Evolutionary conservation across 768 basidiomycete species (phyloP).

Genomic region (Collybiopsis luxurians): DNA sequence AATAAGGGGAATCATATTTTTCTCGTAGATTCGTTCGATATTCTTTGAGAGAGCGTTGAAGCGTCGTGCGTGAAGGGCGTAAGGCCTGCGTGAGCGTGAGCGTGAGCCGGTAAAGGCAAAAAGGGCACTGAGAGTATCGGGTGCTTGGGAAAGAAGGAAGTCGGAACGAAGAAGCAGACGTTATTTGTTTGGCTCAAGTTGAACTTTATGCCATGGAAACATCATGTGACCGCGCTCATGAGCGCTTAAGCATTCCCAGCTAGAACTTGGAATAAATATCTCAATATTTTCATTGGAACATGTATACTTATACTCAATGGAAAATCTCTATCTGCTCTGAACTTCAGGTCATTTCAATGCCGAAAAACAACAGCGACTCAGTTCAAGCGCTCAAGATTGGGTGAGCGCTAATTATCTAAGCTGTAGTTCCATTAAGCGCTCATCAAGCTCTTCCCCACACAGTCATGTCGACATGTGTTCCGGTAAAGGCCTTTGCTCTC

Average conservation of each 20-base stretch:
- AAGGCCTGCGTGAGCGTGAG: slow-evolving; percentile 37
- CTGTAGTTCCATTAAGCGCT: background rate
- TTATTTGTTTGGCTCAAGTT: slow-evolving; percentile 1
- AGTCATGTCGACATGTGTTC: slow-evolving; percentile 6
- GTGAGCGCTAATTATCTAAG: too few relatives aligned
- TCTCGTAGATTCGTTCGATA: slow-evolving; percentile 8
- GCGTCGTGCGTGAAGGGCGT: slow-evolving; percentile 41
- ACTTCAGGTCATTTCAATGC: too few relatives aligned
- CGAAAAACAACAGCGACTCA: too few relatives aligned
- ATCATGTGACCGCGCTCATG: background rate
- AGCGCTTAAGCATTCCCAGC: background rate
- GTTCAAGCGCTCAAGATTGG: too few relatives aligned
- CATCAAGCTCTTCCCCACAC: background rate
- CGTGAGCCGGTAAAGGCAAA: slow-evolving; percentile 1
- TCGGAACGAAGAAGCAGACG: slow-evolving; percentile 4
- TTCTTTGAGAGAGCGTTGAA: slow-evolving; percentile 43
- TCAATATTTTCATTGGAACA: too few relatives aligned
- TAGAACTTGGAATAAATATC: background rate
- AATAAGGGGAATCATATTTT: slow-evolving; percentile 64
- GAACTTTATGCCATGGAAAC: background rate
- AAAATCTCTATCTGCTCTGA: too few relatives aligned
- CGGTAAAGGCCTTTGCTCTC: background rate
- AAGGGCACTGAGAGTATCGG: background rate
- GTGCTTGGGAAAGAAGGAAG: slow-evolving; percentile 2
- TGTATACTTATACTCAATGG: too few relatives aligned